Percentiles rank a stretch among this genome's conserved stretches.
phyloP scores from a whole-genome alignment of 306 rosid species.

The Vigna unguiculata region DNA sequence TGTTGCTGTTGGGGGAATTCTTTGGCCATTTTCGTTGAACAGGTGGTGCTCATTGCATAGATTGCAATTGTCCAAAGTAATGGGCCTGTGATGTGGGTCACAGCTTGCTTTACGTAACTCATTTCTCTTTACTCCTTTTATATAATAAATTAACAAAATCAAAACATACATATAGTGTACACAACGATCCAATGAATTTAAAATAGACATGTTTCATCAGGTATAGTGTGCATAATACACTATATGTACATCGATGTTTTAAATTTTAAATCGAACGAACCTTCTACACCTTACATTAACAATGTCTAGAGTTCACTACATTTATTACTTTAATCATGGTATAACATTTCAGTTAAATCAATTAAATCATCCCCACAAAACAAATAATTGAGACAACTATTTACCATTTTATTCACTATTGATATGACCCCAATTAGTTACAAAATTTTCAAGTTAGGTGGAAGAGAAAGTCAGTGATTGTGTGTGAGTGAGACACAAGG shows the following conservation, averaged over 20 bases:
- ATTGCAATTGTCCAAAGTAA: slow-evolving; percentile 84
- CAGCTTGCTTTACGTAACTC: slow-evolving; percentile 44
- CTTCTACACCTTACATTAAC: neutral
- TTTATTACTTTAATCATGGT: neutral
- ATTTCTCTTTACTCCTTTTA: neutral
- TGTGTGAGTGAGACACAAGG: slow-evolving; percentile 5
- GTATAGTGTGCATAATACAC: neutral
- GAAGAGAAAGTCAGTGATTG: slow-evolving; percentile 22
- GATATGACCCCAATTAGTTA: slow-evolving; percentile 42
- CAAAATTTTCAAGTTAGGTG: slow-evolving; percentile 37
- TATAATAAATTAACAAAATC: neutral
- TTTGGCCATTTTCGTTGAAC: slow-evolving; percentile 76
- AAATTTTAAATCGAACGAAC: neutral
- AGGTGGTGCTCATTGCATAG: slow-evolving; percentile 74
- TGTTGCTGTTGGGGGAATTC: slow-evolving; percentile 61
- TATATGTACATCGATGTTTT: neutral
- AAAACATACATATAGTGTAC: neutral
- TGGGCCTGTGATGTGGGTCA: slow-evolving; percentile 96
- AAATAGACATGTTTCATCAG: neutral
- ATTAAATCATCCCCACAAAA: neutral
- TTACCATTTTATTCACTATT: neutral
- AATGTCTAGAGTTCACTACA: too few relatives aligned
- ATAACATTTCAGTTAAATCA: neutral
- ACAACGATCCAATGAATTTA: neutral
- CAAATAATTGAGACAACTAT: neutral